phyloP scores from a whole-genome alignment of 1,284 basidiomycete genomes.

The Calocybe gambosa region DNA sequence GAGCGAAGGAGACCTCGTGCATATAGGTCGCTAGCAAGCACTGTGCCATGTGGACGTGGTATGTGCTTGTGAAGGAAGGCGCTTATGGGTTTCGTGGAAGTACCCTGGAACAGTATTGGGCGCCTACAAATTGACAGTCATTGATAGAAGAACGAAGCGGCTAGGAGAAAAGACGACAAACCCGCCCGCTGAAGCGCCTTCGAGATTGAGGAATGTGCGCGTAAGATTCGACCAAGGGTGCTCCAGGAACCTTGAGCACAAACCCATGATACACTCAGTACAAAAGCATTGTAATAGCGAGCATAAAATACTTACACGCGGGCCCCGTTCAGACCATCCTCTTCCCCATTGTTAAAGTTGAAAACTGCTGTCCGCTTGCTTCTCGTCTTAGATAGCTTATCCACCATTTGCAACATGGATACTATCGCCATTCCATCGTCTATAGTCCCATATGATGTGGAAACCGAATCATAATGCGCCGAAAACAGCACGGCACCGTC shows the following conservation, averaged over 20 bases:
- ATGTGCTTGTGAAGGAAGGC: conserved; percentile 42
- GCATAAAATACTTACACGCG: conserved; percentile 41
- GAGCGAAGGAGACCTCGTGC: conserved; percentile 54
- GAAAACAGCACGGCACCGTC: conserved; percentile 62
- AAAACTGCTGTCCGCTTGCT: conserved; percentile 61
- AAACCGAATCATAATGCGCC: conserved; percentile 76
- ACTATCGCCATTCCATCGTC: conserved; percentile 73
- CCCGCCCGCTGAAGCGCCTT: conserved; percentile 78
- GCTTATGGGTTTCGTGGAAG: conserved; percentile 44
- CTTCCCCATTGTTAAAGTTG: conserved; percentile 81
- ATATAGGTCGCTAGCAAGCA: conserved; percentile 62
- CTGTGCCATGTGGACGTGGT: conserved; percentile 62
- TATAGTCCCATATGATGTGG: conserved; percentile 67
- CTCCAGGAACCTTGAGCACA: conserved; percentile 45
- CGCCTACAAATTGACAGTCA: conserved; percentile 28
- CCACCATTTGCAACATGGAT: conserved; percentile 59
- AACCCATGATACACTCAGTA: not conserved
- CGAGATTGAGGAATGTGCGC: conserved; percentile 68
- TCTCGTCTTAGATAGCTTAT: conserved; percentile 48
- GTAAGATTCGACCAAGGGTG: conserved; percentile 69
- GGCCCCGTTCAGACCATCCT: conserved; percentile 68
- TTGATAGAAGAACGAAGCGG: not conserved
- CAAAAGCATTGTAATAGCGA: not conserved
- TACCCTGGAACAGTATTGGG: conserved; percentile 62
- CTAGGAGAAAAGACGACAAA: conserved; percentile 26